Conservation (phyloP, 768 basidiomycete genomes). For the Boletus edulis region DNA sequence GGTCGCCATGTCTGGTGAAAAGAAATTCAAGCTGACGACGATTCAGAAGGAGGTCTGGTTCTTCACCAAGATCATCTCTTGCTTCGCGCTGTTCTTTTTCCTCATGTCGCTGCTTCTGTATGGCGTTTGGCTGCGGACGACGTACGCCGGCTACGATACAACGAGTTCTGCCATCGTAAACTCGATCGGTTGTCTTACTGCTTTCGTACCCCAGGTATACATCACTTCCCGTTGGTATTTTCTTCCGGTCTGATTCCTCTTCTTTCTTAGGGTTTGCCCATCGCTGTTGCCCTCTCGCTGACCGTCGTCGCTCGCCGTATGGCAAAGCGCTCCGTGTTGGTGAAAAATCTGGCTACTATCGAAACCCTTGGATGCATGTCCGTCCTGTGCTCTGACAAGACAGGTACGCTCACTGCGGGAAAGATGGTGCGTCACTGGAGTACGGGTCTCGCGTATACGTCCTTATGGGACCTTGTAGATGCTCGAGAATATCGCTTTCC, state of each 20-base stretch:
- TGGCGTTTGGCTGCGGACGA: constrained; percentile 38
- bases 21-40: constrained; percentile 43
- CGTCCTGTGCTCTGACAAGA: constrained; percentile 53
- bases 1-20: constrained; percentile 48
- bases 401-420: constrained; percentile 46
- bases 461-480: constrained; percentile 24
- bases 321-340: constrained; percentile 43
- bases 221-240: not conserved
- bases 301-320: constrained; percentile 47
- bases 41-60: constrained; percentile 47
- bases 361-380: constrained; percentile 53
- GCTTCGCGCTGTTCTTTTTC: constrained; percentile 38
- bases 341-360: constrained; percentile 50
- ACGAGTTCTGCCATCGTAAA: constrained; percentile 36
- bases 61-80: constrained; percentile 51
- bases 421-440: constrained; percentile 36
- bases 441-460: not conserved
- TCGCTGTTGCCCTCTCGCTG: constrained; percentile 48
- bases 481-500: constrained; percentile 38
- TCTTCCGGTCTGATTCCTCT: not conserved
- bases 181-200: constrained; percentile 38
- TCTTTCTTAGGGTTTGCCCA: constrained; percentile 31
- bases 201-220: constrained; percentile 39
- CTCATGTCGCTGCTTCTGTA: constrained; percentile 39
- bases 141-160: constrained; percentile 32